Evolutionary conservation across 176 grass and related monocot species (phyloP).

Genomic region (Bonia amplexicaulis): DNA sequence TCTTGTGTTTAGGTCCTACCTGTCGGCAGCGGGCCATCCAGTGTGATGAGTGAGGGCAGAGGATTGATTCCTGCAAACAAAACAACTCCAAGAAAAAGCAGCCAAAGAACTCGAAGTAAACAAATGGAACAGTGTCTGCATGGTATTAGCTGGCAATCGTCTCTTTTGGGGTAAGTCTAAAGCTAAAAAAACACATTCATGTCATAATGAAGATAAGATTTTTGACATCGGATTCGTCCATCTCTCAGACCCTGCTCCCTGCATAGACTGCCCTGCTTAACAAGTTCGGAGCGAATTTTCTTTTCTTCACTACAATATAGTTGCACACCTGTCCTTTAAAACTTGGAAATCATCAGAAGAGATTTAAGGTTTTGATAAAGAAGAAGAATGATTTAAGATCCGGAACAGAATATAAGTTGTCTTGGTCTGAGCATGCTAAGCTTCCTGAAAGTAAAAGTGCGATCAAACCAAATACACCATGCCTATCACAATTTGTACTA

Average conservation of each 20-base stretch:
- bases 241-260: slow-evolving; percentile 36
- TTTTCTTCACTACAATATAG: slow-evolving; percentile 18
- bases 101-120: slow-evolving; percentile 46
- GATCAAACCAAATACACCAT: slow-evolving; percentile 26
- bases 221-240: slow-evolving; percentile 36
- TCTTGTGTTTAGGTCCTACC: slow-evolving; percentile 31
- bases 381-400: slow-evolving; percentile 2
- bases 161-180: slow-evolving; percentile 47
- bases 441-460: slow-evolving; percentile 37
- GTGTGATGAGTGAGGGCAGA: slow-evolving; percentile 26
- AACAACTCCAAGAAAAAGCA: slow-evolving; percentile 49
- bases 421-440: slow-evolving; percentile 22
- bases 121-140: slow-evolving; percentile 49
- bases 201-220: slow-evolving; percentile 41
- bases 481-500: slow-evolving; percentile 50
- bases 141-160: slow-evolving; percentile 61
- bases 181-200: slow-evolving; percentile 53
- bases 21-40: slow-evolving; percentile 31
- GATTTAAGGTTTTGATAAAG: neutral
- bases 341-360: neutral
- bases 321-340: neutral
- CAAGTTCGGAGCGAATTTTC: neutral
- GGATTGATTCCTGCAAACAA: slow-evolving; percentile 61
- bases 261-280: slow-evolving; percentile 24
- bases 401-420: neutral